Base-by-base conservation (phyloP, 805 yeast species). In the Candida boleticola region DNA sequence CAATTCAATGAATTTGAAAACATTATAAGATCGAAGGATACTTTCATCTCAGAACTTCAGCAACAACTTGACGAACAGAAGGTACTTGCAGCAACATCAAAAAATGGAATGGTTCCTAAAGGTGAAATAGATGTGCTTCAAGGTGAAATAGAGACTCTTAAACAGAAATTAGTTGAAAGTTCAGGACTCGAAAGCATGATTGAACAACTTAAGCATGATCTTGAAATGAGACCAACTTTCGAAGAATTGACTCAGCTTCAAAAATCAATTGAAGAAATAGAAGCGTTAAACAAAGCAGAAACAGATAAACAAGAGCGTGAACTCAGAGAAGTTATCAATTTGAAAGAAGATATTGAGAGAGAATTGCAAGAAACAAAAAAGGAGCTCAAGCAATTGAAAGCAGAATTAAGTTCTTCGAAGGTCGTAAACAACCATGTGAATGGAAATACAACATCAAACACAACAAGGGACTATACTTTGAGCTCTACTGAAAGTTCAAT, bases 221-320 rank as follows among this genome's bases (percentile, higher is more conserved):
- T 70, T 3, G 62, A 60, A 9, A 48, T 57, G 39, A 54, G 77
- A 40, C 79, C 79, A 1, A 58, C 73, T 0, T 53, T 63, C 29
- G 67, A 65, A 10, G 76, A 74, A 48, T 46, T 72, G 17, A 58
- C 66, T 5, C 76, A 73, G 39, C 57, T 74, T 4, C 75, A 74
- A 46, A 58, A 55, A n/a, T 53, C 68, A 5, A 49, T 69, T 40
- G 73, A 73, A 32, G 75, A 73, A 43, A 53, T 73, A 39, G 74
- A 73, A 19, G 45, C 58, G 6, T 50, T 68, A 25, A 74, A 73
- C 40, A 63, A 64, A 39, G 50, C 51, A 20, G 71, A 65, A 58
- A 32, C 64, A 49, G 37, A 51, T 41, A 44, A 55, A 38, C 50
- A 65, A 52, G 53, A 51, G 39, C 42, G 61, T 36, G 58, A 52